These are phyloP conservation scores for Thielaviopsis musarum DNA, from an alignment of 2,329 filamentous ascomycete genomes.

Conservation along the genomic window DNA sequence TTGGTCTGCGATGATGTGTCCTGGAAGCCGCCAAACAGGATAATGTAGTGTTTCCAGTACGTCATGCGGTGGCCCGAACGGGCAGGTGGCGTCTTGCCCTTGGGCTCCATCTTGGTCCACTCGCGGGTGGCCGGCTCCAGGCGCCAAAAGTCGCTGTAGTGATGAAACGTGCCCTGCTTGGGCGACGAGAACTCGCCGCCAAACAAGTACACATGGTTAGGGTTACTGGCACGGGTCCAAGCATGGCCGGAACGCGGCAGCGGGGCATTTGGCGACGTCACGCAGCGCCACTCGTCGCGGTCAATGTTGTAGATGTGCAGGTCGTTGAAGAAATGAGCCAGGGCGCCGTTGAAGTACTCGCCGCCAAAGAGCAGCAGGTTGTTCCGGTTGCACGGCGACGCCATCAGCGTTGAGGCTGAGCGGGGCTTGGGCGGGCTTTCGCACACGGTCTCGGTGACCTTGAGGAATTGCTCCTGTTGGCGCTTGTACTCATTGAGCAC, in stretches of 20 bases:
- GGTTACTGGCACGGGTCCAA: conserved; percentile 79
- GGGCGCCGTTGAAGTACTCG: conserved; percentile 85
- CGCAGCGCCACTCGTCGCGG: conserved; percentile 75
- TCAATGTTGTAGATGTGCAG: conserved; percentile 58
- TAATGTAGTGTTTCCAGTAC: conserved; percentile 90
- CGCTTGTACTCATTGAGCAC: conserved; percentile 87
- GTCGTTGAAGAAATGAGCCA: conserved; percentile 57
- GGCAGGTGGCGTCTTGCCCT: conserved; percentile 64
- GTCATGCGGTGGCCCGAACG: conserved; percentile 92
- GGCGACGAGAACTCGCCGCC: conserved; percentile 93
- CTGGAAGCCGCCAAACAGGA: conserved; percentile 93
- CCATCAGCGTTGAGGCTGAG: conserved; percentile 65
- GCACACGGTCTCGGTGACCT: conserved; percentile 67
- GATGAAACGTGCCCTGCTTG: conserved; percentile 96
- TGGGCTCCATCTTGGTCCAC: conserved; percentile 75
- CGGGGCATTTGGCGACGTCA: conserved; percentile 82
- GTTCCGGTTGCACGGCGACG: conserved; percentile 71
- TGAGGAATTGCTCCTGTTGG: conserved; percentile 84
- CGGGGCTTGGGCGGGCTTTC: conserved; percentile 60
- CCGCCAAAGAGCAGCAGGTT: conserved; percentile 86
- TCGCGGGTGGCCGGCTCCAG: conserved; percentile 71
- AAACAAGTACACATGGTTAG: conserved; percentile 75
- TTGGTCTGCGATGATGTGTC: conserved; percentile 91
- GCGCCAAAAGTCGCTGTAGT: conserved; percentile 97
- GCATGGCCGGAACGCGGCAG: conserved; percentile 85